Percentiles rank a stretch among this genome's conserved stretches.
These are phyloP conservation scores for Saraca asoca DNA, from an alignment of 331 rosid species.

Conservation along the genomic window DNA sequence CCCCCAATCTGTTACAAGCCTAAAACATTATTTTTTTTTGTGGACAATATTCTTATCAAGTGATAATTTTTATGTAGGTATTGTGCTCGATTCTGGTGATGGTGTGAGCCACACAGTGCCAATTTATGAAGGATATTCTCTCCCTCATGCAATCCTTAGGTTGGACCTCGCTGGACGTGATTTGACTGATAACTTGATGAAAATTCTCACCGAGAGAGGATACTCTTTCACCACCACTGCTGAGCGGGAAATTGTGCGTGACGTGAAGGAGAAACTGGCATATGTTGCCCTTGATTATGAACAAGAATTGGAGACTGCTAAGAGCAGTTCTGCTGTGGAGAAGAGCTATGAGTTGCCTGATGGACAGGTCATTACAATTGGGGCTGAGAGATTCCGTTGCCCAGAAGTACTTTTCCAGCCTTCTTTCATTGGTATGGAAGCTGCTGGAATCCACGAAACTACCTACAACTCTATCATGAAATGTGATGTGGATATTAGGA, in stretches of 20 bases:
- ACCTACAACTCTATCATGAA: conserved; percentile 92
- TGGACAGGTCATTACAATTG: conserved; percentile 87
- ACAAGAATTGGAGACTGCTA: conserved; percentile 80
- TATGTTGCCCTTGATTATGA: conserved; percentile 86
- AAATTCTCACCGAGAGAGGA: conserved; percentile 86
- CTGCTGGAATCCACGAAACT: conserved; percentile 87
- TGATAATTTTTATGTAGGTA: conserved; percentile 49
- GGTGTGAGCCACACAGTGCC: conserved; percentile 97
- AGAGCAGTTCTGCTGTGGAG: conserved; percentile 81
- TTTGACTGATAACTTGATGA: conserved; percentile 73
- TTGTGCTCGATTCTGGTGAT: conserved; percentile 89
- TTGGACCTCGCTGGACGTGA: conserved; percentile 95
- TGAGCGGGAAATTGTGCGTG: conserved; percentile 93
- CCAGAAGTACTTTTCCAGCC: conserved; percentile 93
- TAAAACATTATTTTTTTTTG: no score
- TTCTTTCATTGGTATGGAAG: conserved; percentile 87
- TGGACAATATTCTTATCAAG: neutral
- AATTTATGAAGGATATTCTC: conserved; percentile 86
- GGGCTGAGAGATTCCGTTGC: conserved; percentile 89
- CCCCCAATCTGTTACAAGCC: neutral
- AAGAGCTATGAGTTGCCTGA: conserved; percentile 90
- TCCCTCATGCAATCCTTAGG: conserved; percentile 87
- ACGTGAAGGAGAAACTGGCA: conserved; percentile 83
- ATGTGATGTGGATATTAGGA: conserved; percentile 88
- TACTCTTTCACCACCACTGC: conserved; percentile 87